Conservation (phyloP, 352 stramenopile species). For the Phytopythium sindhum region DNA sequence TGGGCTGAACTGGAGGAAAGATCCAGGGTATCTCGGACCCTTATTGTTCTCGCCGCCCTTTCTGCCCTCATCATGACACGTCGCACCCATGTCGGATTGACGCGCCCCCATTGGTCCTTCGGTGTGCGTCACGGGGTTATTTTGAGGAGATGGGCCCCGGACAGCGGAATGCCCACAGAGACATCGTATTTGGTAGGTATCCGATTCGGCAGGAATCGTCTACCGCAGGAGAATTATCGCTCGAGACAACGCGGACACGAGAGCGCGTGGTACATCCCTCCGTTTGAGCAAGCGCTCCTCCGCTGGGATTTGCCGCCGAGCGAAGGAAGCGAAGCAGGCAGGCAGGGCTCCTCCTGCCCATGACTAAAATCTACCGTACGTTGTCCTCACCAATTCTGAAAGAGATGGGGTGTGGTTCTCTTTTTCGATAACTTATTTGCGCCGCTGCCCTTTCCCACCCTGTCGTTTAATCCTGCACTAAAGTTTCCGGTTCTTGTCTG, state of each 20-base stretch:
- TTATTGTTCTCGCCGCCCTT: background rate
- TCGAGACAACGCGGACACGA: background rate
- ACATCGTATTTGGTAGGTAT: background rate
- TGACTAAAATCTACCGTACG: background rate
- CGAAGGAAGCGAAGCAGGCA: no score
- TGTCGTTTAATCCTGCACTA: no score
- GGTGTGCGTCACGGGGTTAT: constrained; percentile 4
- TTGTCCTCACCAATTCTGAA: no score
- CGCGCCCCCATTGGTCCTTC: constrained; percentile 3
- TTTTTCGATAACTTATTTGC: background rate
- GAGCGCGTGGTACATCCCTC: background rate
- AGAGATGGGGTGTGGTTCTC: background rate
- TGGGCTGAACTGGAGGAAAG: background rate
- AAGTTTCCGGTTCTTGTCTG: background rate
- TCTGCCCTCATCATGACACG: constrained; percentile 2
- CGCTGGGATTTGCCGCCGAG: no score
- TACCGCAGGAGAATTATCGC: background rate
- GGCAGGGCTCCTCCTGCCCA: no score
- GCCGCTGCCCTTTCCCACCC: background rate
- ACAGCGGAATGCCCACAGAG: background rate
- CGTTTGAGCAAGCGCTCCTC: background rate
- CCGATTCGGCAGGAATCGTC: constrained; percentile 1
- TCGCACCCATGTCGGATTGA: background rate
- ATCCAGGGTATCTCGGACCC: background rate
- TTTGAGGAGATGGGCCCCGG: background rate